phyloP scores from a whole-genome alignment of 345 rosid genomes.

The Boechera stricta region DNA sequence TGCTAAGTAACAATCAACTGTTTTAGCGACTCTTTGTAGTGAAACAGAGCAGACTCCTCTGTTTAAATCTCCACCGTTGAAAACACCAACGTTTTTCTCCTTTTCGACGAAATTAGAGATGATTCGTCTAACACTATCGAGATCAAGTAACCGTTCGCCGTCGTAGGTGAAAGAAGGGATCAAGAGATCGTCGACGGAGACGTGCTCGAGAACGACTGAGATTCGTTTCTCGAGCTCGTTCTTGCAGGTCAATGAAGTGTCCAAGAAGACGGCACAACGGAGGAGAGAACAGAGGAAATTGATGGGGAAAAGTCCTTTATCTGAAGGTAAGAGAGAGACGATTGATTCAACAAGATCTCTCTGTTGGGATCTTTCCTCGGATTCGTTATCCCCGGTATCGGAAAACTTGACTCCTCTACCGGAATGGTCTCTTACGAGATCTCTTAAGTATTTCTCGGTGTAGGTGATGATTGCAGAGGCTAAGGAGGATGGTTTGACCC shows the following conservation, averaged over 20 bases:
- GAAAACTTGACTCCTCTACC: slow-evolving; percentile 57
- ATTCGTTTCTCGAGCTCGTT: slow-evolving; percentile 84
- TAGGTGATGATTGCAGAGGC: slow-evolving; percentile 71
- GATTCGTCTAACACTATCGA: slow-evolving; percentile 84
- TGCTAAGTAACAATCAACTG: slow-evolving; percentile 71
- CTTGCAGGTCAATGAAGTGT: slow-evolving; percentile 60
- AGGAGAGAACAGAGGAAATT: slow-evolving; percentile 92
- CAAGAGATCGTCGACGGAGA: slow-evolving; percentile 75
- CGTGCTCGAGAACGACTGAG: slow-evolving; percentile 75
- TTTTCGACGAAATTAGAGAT: slow-evolving; percentile 75
- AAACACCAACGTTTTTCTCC: slow-evolving; percentile 80
- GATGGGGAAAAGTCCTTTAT: slow-evolving; percentile 72
- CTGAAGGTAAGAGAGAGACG: slow-evolving; percentile 70
- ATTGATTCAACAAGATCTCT: slow-evolving; percentile 70
- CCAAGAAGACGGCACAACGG: slow-evolving; percentile 76
- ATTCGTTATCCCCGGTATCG: slow-evolving; percentile 39
- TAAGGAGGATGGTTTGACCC: slow-evolving; percentile 64
- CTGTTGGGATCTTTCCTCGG: slow-evolving; percentile 54
- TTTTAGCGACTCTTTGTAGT: slow-evolving; percentile 72
- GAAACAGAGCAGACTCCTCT: slow-evolving; percentile 57
- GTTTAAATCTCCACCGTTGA: slow-evolving; percentile 66
- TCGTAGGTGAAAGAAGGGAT: slow-evolving; percentile 82
- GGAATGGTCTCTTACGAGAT: slow-evolving; percentile 84
- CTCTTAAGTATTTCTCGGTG: slow-evolving; percentile 82
- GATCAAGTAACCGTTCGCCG: slow-evolving; percentile 77